These are phyloP conservation scores for Ogataea ganodermae DNA, from an alignment of 805 yeast genomes.

Conservation along the genomic window DNA sequence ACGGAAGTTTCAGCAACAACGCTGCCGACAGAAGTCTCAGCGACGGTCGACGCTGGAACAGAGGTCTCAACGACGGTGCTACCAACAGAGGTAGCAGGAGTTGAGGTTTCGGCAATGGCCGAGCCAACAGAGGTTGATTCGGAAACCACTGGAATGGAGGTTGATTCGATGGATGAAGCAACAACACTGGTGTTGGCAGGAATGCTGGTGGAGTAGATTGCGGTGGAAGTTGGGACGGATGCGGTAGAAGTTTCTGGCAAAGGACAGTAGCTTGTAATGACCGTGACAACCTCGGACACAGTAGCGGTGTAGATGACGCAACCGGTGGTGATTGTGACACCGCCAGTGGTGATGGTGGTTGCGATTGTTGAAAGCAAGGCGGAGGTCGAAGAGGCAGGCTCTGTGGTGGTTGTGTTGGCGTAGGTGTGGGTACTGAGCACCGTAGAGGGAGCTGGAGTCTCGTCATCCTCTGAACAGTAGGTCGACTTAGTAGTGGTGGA, in stretches of 20 bases:
- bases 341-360: slow-evolving; percentile 1
- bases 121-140: too few relatives aligned
- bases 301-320: slow-evolving; percentile 3
- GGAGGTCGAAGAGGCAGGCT: background rate
- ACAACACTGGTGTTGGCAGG: background rate
- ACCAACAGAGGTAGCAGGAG: background rate
- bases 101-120: background rate
- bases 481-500: slow-evolving; percentile 9
- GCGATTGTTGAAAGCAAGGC: background rate
- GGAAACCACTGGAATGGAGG: background rate
- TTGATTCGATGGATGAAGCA: background rate
- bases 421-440: background rate
- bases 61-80: background rate
- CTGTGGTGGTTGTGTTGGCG: background rate
- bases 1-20: background rate
- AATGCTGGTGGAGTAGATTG: background rate
- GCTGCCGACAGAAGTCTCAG: background rate
- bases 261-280: slow-evolving; percentile 4
- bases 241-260: background rate
- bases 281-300: background rate
- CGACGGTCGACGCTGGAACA: background rate
- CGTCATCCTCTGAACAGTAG: slow-evolving; percentile 7
- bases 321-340: slow-evolving; percentile 3
- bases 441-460: slow-evolving; percentile 2
- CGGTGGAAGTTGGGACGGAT: background rate